Evolutionary conservation across 192 early-diverging fungal genomes (phyloP), one percentile per base, ranked within the genome.

Genomic region (Umbelopsis ramanniana): DNA sequence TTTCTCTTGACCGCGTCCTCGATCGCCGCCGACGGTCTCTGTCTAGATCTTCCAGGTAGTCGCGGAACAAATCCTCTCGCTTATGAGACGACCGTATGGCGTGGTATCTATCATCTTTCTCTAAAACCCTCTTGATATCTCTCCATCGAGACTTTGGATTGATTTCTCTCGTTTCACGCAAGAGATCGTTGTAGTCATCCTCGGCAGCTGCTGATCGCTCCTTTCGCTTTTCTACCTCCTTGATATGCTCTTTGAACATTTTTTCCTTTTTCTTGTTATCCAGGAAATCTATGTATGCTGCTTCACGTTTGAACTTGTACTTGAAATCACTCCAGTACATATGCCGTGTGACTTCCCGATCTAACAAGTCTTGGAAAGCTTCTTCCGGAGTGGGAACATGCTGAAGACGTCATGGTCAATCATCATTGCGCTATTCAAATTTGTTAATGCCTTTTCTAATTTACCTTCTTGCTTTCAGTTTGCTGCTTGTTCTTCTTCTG

Each of bases 281-380:
- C 4, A 60, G 73, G 4, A 93, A 67, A 24, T 67, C 80, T 29
- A 83, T 67, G 67, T 91, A 95, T 50, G 90, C 78, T 8, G 83
- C 63, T 76, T 95, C 92, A 35, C 84, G 66, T 55, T 88, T 87
- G 71, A 82, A 89, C 69, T 90, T 91, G n/a, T 87, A 83, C 50
- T 81, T 73, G 73, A 95, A 95, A 40, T 92, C 90, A 38, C 93
- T 88, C 86, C 88, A 94, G 6, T 87, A 84, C 38, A 87, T 87
- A 29, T 83, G 79, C 21, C 71, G 63, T 15, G 78, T 89, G 0
- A 82, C 81, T 66, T 86, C 82, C 14, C 84, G 82, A 52, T 90
- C 82, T 8, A 94, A 72, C 52, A 94, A 71, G 3, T 76, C 75
- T 66, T 80, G 67, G 68, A 85, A 94, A 9, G 79, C 78, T n/a